Base-by-base conservation (phyloP, 1,139 yeast genomes). In the Candida anutae region DNA sequence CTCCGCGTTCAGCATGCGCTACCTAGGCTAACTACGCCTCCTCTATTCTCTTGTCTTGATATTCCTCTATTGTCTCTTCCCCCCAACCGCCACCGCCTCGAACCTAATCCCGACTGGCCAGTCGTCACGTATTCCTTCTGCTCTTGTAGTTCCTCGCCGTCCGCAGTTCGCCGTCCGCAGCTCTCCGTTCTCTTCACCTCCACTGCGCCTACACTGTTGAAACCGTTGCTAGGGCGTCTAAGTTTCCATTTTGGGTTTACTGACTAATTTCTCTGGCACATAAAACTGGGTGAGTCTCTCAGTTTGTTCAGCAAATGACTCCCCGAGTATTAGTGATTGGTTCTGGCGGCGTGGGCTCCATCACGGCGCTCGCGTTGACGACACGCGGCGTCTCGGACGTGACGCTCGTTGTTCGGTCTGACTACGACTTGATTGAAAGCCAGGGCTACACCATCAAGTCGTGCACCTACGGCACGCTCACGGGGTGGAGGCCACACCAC, bases 361-460 rank as follows among this genome's bases (percentile, higher is more conserved):
- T 48, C 15, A 41, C 46, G 15, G 50, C 53, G 12, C 33, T 45
- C 10, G 37, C 50, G 3, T 38, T 48, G 13, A 16, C 30, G 20
- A 27, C 34, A 13, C 42, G 45, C 17, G 37, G 35, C 14, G 32
- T 36, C 15, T 35, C 40, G 6, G 45, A 43, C 26, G 81, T 79
- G 4, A 74, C 87, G 0, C 54, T 73, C 3, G 78, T 79, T 8
- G 68, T 74, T 11, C 63, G 88, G 38, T 74, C 84, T n/a, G 80
- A 76, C 42, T 78, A 76, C 48, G 71, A 77, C 8, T 48, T 50
- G 10, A 74, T 78, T 23, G 38, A 42, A 8, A 45, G 51, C 10
- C 42, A 61, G 6, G 94, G 94, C 0, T 78, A 68, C 51, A 56
- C 65, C 12, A 65, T 82, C 31, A 63, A 73, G 21, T 77, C 87